These are phyloP conservation scores for Trichoderma sp. DNA, from an alignment of 2,329 filamentous ascomycete genomes.

Conservation along the genomic window DNA sequence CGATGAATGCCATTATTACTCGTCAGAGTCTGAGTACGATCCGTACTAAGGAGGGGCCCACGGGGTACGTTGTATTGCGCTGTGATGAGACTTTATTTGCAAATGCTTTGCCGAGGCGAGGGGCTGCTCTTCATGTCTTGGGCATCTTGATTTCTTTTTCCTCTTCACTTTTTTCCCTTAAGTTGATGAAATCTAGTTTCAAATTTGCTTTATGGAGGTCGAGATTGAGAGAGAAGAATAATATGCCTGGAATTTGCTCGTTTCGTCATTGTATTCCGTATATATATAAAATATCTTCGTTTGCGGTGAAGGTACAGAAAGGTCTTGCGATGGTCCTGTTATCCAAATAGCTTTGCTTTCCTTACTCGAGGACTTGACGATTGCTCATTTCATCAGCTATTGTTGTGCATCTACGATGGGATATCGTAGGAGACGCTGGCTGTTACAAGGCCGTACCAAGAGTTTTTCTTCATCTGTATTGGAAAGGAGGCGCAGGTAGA, in stretches of 20 bases:
- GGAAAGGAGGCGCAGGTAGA: neutral
- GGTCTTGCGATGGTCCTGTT: neutral
- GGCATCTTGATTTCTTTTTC: neutral
- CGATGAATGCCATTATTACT: neutral
- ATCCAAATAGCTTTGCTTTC: too few relatives aligned
- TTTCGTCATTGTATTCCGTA: neutral
- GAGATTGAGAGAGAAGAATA: neutral
- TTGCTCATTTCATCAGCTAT: too few relatives aligned
- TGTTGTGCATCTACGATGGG: too few relatives aligned
- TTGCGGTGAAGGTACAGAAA: neutral
- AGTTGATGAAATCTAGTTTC: neutral
- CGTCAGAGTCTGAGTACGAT: neutral
- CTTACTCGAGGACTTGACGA: too few relatives aligned
- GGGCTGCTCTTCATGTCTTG: neutral
- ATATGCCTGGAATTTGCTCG: neutral
- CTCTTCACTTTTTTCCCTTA: neutral
- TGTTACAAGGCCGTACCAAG: too few relatives aligned
- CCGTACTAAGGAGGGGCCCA: neutral
- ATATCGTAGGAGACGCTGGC: too few relatives aligned
- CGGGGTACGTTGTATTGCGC: neutral
- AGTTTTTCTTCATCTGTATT: too few relatives aligned
- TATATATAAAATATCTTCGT: neutral
- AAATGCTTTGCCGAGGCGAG: neutral
- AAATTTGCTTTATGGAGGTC: neutral
- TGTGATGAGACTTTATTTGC: neutral